A percentile compares a stretch with the other conserved stretches of the same genome.
Evolutionary conservation across 2,329 filamentous ascomycete genomes (phyloP).

Genomic region (Ophiobolus disseminans): DNA sequence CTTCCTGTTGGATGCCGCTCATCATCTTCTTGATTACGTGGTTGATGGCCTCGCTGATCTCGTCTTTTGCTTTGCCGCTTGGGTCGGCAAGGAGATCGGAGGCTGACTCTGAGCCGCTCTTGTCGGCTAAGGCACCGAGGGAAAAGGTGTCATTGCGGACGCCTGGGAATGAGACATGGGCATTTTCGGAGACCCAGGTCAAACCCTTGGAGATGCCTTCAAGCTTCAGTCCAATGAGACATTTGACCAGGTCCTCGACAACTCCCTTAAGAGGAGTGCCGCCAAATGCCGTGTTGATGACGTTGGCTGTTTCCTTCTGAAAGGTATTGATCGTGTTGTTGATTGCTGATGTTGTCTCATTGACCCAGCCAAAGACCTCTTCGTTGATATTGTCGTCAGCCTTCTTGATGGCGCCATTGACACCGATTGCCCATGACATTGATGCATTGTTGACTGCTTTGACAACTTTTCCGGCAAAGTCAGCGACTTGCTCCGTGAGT

Average conservation of each 20-base stretch:
- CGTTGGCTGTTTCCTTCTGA: slow-evolving; percentile 75
- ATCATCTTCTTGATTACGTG: slow-evolving; percentile 73
- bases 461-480: slow-evolving; percentile 81
- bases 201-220: slow-evolving; percentile 83
- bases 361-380: slow-evolving; percentile 86
- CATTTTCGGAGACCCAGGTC: slow-evolving; percentile 92
- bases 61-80: slow-evolving; percentile 75
- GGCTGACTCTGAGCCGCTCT: slow-evolving; percentile 60
- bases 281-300: slow-evolving; percentile 79
- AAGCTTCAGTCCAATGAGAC: slow-evolving; percentile 87
- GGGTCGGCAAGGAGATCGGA: slow-evolving; percentile 80
- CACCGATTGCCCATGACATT: slow-evolving; percentile 74
- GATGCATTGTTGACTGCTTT: slow-evolving; percentile 75
- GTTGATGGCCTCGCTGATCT: slow-evolving; percentile 77
- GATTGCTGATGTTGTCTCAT: slow-evolving; percentile 79
- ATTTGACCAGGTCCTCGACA: slow-evolving; percentile 80
- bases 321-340: slow-evolving; percentile 87
- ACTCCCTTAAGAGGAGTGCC: slow-evolving; percentile 80
- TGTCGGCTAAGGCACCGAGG: slow-evolving; percentile 69
- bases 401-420: slow-evolving; percentile 73
- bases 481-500: slow-evolving; percentile 75
- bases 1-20: slow-evolving; percentile 74
- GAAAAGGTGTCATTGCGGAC: slow-evolving; percentile 85
- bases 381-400: slow-evolving; percentile 78
- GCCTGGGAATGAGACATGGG: slow-evolving; percentile 79